Evolutionary conservation across 2,329 filamentous ascomycete species (phyloP).

Genomic region (Fusarium drepaniforme): DNA sequence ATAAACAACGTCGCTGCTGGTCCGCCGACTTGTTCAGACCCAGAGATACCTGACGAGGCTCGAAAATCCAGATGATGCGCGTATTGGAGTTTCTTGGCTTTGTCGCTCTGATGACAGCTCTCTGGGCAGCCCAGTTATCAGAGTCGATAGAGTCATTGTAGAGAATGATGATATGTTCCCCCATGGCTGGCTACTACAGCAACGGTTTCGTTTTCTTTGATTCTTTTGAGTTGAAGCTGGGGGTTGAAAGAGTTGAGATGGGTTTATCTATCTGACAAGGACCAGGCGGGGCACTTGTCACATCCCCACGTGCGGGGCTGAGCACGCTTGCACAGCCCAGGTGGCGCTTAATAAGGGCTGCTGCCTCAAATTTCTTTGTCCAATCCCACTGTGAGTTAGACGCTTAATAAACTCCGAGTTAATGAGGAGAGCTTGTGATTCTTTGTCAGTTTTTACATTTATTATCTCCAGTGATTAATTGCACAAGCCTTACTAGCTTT

Average conservation of each 20-base stretch:
- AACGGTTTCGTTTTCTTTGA: neutral
- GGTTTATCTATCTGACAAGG: neutral
- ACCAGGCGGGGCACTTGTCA: neutral
- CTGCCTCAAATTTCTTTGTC: neutral
- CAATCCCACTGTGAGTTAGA: neutral
- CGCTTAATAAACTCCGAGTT: neutral
- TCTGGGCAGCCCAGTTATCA: conserved; percentile 40
- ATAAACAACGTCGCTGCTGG: conserved; percentile 25
- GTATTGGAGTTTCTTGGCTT: conserved; percentile 10
- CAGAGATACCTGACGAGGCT: conserved; percentile 42
- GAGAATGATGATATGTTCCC: conserved; percentile 38
- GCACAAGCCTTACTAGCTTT: neutral
- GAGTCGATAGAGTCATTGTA: conserved; percentile 45
- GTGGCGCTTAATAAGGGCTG: neutral
- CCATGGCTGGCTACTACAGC: conserved; percentile 22
- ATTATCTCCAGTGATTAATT: neutral
- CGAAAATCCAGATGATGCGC: conserved; percentile 39
- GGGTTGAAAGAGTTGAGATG: neutral
- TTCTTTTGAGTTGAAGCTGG: neutral
- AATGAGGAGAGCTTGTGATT: neutral
- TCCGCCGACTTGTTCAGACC: conserved; percentile 31
- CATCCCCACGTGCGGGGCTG: conserved; percentile 1
- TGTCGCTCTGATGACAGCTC: conserved; percentile 33
- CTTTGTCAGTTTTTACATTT: neutral
- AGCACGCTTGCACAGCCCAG: neutral